Base-by-base conservation (phyloP, 2,329 filamentous ascomycete genomes). In the Aspergillus alliaceus region DNA sequence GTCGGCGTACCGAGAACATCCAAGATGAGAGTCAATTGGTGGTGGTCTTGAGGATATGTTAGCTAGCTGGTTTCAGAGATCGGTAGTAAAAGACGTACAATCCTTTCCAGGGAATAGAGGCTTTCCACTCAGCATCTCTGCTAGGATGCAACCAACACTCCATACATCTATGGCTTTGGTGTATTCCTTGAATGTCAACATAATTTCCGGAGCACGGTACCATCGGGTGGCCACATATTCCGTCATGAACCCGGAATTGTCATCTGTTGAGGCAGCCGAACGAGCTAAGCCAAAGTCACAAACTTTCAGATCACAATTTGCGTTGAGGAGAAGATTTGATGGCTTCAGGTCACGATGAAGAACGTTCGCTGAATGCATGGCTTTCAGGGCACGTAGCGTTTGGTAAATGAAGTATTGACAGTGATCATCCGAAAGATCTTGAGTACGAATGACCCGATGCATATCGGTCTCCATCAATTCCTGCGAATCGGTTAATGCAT, bases 381-480 rank as follows among this genome's bases (percentile, higher is more conserved):
- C 95, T 82, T 99, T 99, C 69, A 99, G 83, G 11, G 93, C 95
- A 69, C 95, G 92, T 57, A 99, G 86, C 2, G 95, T 99, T 81
- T 99, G 95, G 83, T 99, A 99, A 79, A 99, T 99, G 80, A 99
- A 99, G 81, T 99, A 99, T 78, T 99, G 95, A 85, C 95, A 99
- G 77, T 99, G 95, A 75, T 99, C 95, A 76, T 99, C 95, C 35
- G 95, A 98, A 46, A 99, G 86, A 72, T 99, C 95, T 79, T 99
- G 95, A 37, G 95, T 99, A 67, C 95, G 91, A 72, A 99, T 99
- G 65, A 99, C 95, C 66, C 95, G 87, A 77, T 99, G 95, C 95
- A 99, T 99, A 72, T 99, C 95, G 48, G 95, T 99, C 81, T 99
- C 95, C 95, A 99, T 99, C 69, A 99, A 86, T 78, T 96, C 93